Evolutionary conservation across 1,284 basidiomycete species (phyloP), one percentile per base, ranked within the genome.

Genomic region (Thecaphora frezii): DNA sequence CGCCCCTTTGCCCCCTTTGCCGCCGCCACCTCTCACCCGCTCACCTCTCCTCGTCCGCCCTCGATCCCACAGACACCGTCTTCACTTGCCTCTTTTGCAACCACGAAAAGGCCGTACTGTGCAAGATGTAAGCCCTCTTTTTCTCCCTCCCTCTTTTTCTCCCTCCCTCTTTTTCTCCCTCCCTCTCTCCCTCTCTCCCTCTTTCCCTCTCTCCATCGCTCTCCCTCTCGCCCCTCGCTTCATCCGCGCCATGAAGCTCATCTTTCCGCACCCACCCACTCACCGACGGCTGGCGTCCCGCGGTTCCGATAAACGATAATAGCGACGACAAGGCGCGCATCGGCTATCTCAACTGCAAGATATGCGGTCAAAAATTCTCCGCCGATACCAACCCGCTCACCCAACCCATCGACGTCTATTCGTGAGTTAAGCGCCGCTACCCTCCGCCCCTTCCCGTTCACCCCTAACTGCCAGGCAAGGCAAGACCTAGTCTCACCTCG

Each of bases 321-420:
- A 80, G 79, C 46, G 80, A 81, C 61, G 77, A 74, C 37, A 76
- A 77, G 54, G 69, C 63, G 19, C 56, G 51, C 24, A 56, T 64
- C n/a, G 80, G 79, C 0, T 73, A 44, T 41, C 47, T 66, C 13
- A 65, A 58, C 42, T 74, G 67, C 48, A 81, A 58, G 69, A 50
- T 63, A 28, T 81, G 81, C 54, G 78, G 69, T 21, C 74, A 67
- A 63, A 73, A 72, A 46, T 71, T 73, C 40, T 69, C 79, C 19
- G 57, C 70, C 23, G 47, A 43, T 54, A 79, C 61, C 10, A 48
- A 65, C 88, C 89, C 91, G 74, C 82, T 93, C 45, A 90, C 89
- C 1, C 90, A 92, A 69, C 86, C 91, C 5, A 87, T 93, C 58
- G 91, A 93, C 78, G 89, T 93, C 25, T 93, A 92, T 78, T 90